phyloP scores from a whole-genome alignment of 164 flowering plant genomes.

The Berberis vulgaris region DNA sequence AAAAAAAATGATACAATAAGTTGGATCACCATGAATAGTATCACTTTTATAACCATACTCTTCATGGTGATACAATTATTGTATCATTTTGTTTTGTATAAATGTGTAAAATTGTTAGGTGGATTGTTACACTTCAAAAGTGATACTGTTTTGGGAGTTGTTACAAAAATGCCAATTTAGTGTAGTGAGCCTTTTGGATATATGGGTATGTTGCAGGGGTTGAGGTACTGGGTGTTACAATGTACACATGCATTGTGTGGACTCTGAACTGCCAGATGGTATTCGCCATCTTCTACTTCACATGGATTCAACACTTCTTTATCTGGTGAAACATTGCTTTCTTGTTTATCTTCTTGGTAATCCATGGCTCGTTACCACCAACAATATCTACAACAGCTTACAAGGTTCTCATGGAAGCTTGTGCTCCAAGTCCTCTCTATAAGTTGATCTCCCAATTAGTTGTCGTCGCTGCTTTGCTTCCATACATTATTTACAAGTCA shows the following conservation, averaged over 20 bases:
- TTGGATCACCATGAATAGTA: too few species aligned
- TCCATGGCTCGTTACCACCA: constrained; percentile 55
- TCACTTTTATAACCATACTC: too few species aligned
- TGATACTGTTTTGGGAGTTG: too few species aligned
- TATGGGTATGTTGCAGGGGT: constrained; percentile 57
- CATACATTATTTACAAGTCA: constrained; percentile 43
- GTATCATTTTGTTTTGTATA: too few species aligned
- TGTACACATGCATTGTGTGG: constrained; percentile 83
- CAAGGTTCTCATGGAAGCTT: constrained; percentile 56
- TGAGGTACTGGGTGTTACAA: constrained; percentile 46
- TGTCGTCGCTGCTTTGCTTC: constrained; percentile 46
- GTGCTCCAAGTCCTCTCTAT: constrained; percentile 42
- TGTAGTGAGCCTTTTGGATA: constrained; percentile 33
- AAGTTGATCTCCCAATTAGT: constrained; percentile 50
- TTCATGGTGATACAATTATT: too few species aligned
- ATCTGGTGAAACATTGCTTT: constrained; percentile 74
- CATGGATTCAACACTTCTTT: constrained; percentile 80
- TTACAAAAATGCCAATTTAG: too few species aligned
- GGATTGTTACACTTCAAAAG: too few species aligned
- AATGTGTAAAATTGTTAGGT: too few species aligned
- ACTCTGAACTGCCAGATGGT: constrained; percentile 82
- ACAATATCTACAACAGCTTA: constrained; percentile 57
- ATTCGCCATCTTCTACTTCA: constrained; percentile 67
- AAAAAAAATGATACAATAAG: too few species aligned
- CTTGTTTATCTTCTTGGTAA: constrained; percentile 58